Evolutionary conservation across 768 basidiomycete species (phyloP).

Genomic region (Lactarius trivialis): DNA sequence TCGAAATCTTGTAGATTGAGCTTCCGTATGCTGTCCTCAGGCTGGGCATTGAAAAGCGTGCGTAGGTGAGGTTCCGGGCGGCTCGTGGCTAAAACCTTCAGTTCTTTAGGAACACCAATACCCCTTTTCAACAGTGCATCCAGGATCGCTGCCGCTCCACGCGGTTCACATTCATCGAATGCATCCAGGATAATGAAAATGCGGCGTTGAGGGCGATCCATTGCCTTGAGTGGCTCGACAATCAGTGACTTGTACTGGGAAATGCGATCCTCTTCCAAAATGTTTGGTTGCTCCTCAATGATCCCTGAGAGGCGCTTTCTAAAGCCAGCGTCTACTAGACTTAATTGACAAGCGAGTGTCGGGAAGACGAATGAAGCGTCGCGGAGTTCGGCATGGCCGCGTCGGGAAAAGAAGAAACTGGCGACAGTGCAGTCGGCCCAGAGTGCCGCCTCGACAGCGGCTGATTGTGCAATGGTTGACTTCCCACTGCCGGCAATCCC

Average conservation of each 20-base stretch:
- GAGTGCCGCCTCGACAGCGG: not conserved
- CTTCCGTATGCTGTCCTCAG: not conserved
- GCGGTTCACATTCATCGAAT: not conserved
- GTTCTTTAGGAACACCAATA: not conserved
- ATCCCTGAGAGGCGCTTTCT: not conserved
- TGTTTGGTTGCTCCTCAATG: not conserved
- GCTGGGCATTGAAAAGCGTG: not conserved
- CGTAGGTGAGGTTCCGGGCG: not conserved
- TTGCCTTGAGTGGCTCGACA: not conserved
- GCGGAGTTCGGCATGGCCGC: not conserved
- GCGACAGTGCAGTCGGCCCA: not conserved
- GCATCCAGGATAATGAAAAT: not conserved
- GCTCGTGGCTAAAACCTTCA: not conserved
- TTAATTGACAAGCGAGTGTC: not conserved
- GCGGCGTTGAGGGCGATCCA: not conserved
- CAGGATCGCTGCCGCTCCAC: not conserved
- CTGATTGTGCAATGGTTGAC: not conserved
- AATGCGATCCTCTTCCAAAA: not conserved
- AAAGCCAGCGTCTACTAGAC: not conserved
- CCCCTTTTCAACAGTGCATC: not conserved
- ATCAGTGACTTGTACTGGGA: not conserved
- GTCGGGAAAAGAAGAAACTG: not conserved
- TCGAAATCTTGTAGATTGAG: not conserved
- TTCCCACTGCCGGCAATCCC: not conserved
- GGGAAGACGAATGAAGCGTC: not conserved